phyloP scores from a whole-genome alignment of 495 filamentous ascomycete genomes.

The Tirmania nivea region DNA sequence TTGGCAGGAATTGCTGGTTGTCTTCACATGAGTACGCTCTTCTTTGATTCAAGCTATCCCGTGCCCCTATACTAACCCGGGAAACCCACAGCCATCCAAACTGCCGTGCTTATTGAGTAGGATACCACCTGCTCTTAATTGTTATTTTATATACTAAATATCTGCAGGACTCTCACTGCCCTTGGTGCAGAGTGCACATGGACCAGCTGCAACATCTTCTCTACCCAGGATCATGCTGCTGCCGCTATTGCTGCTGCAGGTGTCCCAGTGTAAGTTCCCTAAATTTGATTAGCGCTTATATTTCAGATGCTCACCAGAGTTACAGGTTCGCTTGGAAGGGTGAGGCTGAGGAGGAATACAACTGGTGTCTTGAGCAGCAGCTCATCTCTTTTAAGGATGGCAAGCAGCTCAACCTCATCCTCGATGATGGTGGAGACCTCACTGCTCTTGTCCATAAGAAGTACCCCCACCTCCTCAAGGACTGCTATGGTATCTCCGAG shows the following conservation, averaged over 20 bases:
- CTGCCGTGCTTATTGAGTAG: slow-evolving; percentile 79
- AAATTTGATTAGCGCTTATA: neutral
- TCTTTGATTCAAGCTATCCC: neutral
- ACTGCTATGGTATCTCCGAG: slow-evolving; percentile 95
- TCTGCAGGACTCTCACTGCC: slow-evolving; percentile 45
- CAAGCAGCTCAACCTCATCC: slow-evolving; percentile 93
- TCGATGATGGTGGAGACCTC: slow-evolving; percentile 95
- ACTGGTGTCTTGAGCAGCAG: slow-evolving; percentile 99
- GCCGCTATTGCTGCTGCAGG: slow-evolving; percentile 88
- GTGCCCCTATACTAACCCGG: neutral
- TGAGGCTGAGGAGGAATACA: slow-evolving; percentile 99
- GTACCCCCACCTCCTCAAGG: slow-evolving; percentile 91
- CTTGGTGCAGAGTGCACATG: slow-evolving; percentile 97
- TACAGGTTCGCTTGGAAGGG: slow-evolving; percentile 92
- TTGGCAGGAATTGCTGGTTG: slow-evolving; percentile 70
- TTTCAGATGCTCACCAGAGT: slow-evolving; percentile 7
- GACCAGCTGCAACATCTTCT: slow-evolving; percentile 98
- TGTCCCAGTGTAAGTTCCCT: slow-evolving; percentile 51
- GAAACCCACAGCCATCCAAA: slow-evolving; percentile 59
- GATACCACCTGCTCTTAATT: neutral
- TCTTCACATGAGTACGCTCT: slow-evolving; percentile 76
- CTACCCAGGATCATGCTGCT: slow-evolving; percentile 94
- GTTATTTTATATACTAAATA: neutral
- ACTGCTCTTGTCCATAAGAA: slow-evolving; percentile 92
- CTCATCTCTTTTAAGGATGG: slow-evolving; percentile 86